Evolutionary conservation across 768 basidiomycete species (phyloP), one percentile per base, ranked within the genome.

Genomic region (Trametes cubensis): DNA sequence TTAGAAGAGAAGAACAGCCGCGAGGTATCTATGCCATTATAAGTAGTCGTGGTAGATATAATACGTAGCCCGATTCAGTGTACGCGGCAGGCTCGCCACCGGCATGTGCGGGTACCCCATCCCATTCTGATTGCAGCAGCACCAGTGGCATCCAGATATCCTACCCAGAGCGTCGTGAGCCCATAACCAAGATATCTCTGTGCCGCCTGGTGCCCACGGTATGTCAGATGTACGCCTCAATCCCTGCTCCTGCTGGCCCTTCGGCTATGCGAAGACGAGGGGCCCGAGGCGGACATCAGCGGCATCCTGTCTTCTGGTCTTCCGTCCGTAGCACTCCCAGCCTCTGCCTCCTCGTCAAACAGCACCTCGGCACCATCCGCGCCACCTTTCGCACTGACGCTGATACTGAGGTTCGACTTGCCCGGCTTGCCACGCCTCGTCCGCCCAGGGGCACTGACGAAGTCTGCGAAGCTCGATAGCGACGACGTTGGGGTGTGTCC

Each of bases 291-390:
- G 53, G 38, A 58, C 69, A 49, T 72, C 69, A 51, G 64, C 72
- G 41, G 65, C 56, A 68, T 60, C 58, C 69, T 71, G 34, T 67
- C 72, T 53, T 70, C 70, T 26, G 64, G 60, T 47, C 59, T 62
- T 56, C 66, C 47, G 44, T 69, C 64, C 62, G 49, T 52, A 23
- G 44, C 65, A 18, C 60, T 64, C 18, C 75, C 77, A 56, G 74
- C 64, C 63, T 81, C 83, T 58, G 81, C 85, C 65, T 85, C 85
- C 67, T 90, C 87, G 67, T 90, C 87, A 15, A 88, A 69, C 38
- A 87, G 77, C 67, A 87, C 82, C 47, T 75, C 73, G 8, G 62
- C 68, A 39, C 68, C 73, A 50, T 73, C 64, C 58, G 65, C 48
- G 39, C 68, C 64, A 41, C 59, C 69, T 20, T 61, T 63, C 46